Percentiles rank a stretch among this genome's conserved stretches.
Evolutionary conservation across 169 alveolate species (phyloP).

Genomic region (Plasmodium chabaudi): DNA sequence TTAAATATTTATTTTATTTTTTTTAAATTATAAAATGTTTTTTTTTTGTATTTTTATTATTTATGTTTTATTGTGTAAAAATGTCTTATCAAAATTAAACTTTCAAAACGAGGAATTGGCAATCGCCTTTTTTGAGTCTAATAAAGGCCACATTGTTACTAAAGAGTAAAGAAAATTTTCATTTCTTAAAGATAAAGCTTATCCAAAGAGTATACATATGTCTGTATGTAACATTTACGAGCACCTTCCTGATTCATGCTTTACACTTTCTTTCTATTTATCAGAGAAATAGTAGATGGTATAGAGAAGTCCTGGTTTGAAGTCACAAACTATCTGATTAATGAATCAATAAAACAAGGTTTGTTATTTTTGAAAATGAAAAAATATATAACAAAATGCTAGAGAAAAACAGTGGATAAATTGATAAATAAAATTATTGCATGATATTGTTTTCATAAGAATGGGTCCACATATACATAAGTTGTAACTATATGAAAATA

Average conservation of each 20-base stretch:
- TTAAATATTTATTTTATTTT: conserved; percentile 15
- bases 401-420: not conserved
- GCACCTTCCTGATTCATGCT: not conserved
- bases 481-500: not conserved
- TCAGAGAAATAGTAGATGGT: conserved; percentile 59
- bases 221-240: not conserved
- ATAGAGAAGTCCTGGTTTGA: conserved; percentile 73
- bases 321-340: conserved; percentile 39
- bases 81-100: conserved; percentile 67
- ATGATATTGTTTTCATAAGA: not conserved
- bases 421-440: not conserved
- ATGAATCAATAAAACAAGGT: conserved; percentile 64
- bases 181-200: not conserved
- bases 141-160: conserved; percentile 33
- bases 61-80: conserved; percentile 29
- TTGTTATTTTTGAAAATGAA: not conserved
- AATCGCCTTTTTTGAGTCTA: conserved; percentile 40
- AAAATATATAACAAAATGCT: not conserved
- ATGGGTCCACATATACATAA: not conserved
- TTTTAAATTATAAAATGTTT: conserved; percentile 29
- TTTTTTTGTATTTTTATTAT: conserved; percentile 46
- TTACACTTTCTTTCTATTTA: conserved; percentile 1
- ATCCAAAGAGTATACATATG: not conserved
- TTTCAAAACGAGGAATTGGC: conserved; percentile 66
- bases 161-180: conserved; percentile 26